phyloP scores from a whole-genome alignment of 2,329 filamentous ascomycete genomes.

The Diaporthe destruens region DNA sequence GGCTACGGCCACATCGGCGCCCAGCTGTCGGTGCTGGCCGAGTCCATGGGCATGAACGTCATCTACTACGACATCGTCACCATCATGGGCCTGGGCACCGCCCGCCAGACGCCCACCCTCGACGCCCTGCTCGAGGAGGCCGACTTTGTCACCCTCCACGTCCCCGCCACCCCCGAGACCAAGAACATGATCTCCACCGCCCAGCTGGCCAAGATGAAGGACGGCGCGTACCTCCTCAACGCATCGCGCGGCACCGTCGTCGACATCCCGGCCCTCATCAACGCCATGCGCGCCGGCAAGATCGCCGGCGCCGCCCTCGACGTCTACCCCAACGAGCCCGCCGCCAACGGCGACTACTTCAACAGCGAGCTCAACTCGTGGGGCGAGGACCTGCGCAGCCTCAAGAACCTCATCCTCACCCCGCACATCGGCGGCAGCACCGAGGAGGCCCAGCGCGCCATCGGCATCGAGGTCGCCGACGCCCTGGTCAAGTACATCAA shows the following conservation, averaged over 20 bases:
- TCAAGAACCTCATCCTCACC: slow-evolving; percentile 95
- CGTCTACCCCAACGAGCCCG: slow-evolving; percentile 94
- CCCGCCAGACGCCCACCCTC: slow-evolving; percentile 83
- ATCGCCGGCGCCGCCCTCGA: slow-evolving; percentile 95
- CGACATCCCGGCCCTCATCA: slow-evolving; percentile 91
- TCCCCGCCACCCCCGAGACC: slow-evolving; percentile 93
- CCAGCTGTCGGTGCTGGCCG: slow-evolving; percentile 93
- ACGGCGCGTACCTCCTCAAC: slow-evolving; percentile 94
- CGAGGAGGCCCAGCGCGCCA: slow-evolving; percentile 96
- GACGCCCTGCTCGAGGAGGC: slow-evolving; percentile 81
- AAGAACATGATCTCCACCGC: slow-evolving; percentile 87
- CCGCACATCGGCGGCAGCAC: slow-evolving; percentile 98
- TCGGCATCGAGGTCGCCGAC: slow-evolving; percentile 91
- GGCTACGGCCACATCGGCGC: slow-evolving; percentile 98
- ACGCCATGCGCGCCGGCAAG: slow-evolving; percentile 87
- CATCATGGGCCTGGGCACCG: slow-evolving; percentile 92
- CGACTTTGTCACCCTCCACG: slow-evolving; percentile 95
- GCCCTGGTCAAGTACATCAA: slow-evolving; percentile 95
- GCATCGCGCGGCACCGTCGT: slow-evolving; percentile 94
- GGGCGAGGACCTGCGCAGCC: slow-evolving; percentile 84
- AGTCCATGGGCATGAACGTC: slow-evolving; percentile 97
- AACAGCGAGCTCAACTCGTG: slow-evolving; percentile 84
- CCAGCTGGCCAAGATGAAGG: slow-evolving; percentile 91
- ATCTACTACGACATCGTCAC: slow-evolving; percentile 97
- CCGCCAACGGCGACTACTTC: slow-evolving; percentile 96